Evolutionary conservation across 441 rosid genomes (phyloP).

Genomic region (Euphorbia neoarborescens): DNA sequence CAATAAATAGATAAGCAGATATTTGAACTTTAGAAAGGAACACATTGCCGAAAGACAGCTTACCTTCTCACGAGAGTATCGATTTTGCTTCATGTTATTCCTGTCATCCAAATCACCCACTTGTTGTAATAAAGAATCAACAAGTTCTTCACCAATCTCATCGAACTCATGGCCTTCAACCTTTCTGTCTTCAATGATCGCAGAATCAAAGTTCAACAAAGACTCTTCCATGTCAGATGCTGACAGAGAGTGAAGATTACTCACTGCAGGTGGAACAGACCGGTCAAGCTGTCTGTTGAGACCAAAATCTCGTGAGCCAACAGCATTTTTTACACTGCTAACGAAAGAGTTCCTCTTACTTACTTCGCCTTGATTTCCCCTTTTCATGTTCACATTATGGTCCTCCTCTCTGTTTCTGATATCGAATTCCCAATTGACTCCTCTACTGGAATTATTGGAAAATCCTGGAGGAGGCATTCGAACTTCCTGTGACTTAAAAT

Average conservation of each 20-base stretch:
- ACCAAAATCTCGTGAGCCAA: slow-evolving; percentile 23
- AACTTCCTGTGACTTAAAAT: slow-evolving; percentile 25
- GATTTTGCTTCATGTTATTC: slow-evolving; percentile 41
- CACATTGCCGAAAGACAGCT: neutral
- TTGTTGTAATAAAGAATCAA: slow-evolving; percentile 35
- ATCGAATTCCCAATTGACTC: slow-evolving; percentile 29
- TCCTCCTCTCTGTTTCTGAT: slow-evolving; percentile 28
- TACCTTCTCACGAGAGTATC: slow-evolving; percentile 49
- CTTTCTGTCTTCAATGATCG: slow-evolving; percentile 16
- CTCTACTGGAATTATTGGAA: slow-evolving; percentile 32
- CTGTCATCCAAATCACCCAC: slow-evolving; percentile 39
- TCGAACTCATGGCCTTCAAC: slow-evolving; percentile 28
- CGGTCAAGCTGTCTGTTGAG: slow-evolving; percentile 50
- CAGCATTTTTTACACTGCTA: slow-evolving; percentile 20
- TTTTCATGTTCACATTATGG: slow-evolving; percentile 27
- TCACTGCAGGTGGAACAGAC: slow-evolving; percentile 55
- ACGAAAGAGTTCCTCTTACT: slow-evolving; percentile 20
- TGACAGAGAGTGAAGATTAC: slow-evolving; percentile 44
- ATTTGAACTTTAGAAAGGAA: neutral
- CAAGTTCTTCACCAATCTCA: slow-evolving; percentile 37
- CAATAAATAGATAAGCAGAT: neutral
- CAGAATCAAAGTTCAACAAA: slow-evolving; percentile 27
- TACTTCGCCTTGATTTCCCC: slow-evolving; percentile 23
- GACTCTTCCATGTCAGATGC: slow-evolving; percentile 39
- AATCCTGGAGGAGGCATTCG: slow-evolving; percentile 54